Conservation (phyloP, 768 basidiomycete species). For the Trametes elegans region DNA sequence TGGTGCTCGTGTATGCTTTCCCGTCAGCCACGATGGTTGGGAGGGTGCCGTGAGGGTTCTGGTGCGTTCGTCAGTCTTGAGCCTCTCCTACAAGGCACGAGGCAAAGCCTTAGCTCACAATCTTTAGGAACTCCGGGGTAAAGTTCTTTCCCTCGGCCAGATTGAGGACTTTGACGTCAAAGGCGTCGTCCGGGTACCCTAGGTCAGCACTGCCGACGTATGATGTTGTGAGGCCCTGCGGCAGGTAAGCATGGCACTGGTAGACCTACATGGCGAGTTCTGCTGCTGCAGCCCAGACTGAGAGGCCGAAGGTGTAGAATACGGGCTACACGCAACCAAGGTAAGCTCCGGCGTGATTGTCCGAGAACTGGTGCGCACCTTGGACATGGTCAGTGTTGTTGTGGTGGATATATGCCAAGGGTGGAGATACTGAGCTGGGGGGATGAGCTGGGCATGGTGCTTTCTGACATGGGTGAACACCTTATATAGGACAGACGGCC, state of each 20-base stretch:
- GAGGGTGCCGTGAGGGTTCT: slow-evolving; percentile 46
- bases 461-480: not conserved
- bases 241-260: not conserved
- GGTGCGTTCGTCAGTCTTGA: not conserved
- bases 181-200: slow-evolving; percentile 35
- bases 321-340: slow-evolving; percentile 8
- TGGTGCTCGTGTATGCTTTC: slow-evolving; percentile 38
- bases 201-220: slow-evolving; percentile 38
- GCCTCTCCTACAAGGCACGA: not conserved
- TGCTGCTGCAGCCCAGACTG: slow-evolving; percentile 42
- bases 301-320: slow-evolving; percentile 36
- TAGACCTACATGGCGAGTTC: slow-evolving; percentile 42
- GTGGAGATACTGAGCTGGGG: no score
- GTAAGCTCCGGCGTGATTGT: not conserved
- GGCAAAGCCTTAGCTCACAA: slow-evolving; percentile 29
- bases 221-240: not conserved
- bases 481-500: not conserved
- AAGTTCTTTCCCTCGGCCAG: slow-evolving; percentile 50
- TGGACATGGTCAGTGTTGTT: slow-evolving; percentile 12
- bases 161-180: slow-evolving; percentile 39
- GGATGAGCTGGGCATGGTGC: not conserved
- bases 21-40: slow-evolving; percentile 41
- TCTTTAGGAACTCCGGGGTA: slow-evolving; percentile 41
- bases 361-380: slow-evolving; percentile 7
- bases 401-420: not conserved